Base-by-base conservation (phyloP, 306 rosid species). In the Quercus dentata region DNA sequence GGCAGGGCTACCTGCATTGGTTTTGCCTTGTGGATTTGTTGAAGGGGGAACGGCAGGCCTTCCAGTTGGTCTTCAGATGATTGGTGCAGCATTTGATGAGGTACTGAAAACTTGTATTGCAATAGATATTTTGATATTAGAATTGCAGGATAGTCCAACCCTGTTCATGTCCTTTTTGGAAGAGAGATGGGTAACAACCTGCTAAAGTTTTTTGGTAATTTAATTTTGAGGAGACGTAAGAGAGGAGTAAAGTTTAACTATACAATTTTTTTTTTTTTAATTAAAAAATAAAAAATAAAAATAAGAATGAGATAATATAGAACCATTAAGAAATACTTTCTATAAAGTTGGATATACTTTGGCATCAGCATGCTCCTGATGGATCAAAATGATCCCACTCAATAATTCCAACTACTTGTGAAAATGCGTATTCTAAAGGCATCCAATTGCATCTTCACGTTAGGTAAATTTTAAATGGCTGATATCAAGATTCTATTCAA, bases 1-100 rank as follows among this genome's bases (percentile, higher is more conserved):
- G 79, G 99, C 97, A 68, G 98, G 99, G 78, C 79, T 95, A 69
- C 99, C 99, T 78, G 99, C 99, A 77, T 84, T 95, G 85, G 98
- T 93, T 75, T 86, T 93, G 81, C 99, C 99, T 14, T 95, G 99
- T 83, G 99, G 99, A 76, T 93, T 93, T 89, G 92, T 89, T 81
- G 89, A 86, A 46, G 91, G 90, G 17, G 98, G 97, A 6, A 55
- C 89, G n/a, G 82, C 91, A 30, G 94, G 94, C 75, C 99, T 95
- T 77, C 99, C 99, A 6, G 94, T 95, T 38, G 99, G 99, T 80
- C 88, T 95, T 77, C 99, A 95, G 88, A 89, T 95, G 94, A 89
- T 95, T 59, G 96, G 98, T 64, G 92, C 96, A 13, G 97, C 98
- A 65, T 95, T 93, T 83, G 83, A 86, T 23, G 99, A 95, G 99